Base-by-base conservation (phyloP, 2,329 filamentous ascomycete species). In the Trichoderma oligosporum region DNA sequence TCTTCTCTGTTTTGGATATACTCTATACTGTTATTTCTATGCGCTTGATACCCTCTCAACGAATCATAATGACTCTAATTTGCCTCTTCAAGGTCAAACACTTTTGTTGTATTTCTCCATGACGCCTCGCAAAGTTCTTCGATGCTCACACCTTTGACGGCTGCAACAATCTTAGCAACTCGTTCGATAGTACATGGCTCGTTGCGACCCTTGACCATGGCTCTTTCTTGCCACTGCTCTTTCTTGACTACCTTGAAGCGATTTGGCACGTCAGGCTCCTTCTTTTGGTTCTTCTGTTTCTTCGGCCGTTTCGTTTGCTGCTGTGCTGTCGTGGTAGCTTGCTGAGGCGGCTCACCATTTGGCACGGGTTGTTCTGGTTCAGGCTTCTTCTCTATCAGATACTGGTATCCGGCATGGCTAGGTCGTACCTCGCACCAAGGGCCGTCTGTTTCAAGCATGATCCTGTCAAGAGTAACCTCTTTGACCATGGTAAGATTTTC, bases 391-490 rank as follows among this genome's bases (percentile, higher is more conserved):
- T 78, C 75, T 4, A 83, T 70, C 9, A 84, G 72, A 62, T 87
- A 88, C 71, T 87, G 87, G 65, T 87, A 89, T 2, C 90, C 91
- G 27, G 92, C 91, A 73, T 99, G 93, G 27, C 84, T 90, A 1
- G 91, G 87, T 22, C 94, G 80, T 59, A 99, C 93, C 71, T 99
- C 94, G 68, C 94, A 99, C 89, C 94, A 99, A 3, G 94, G 94
- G 2, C 94, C 94, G 70, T 99, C 94, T 0, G 94, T 99, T 78
- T 99, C 94, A 46, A 99, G 84, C 81, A 97, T 95, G 54, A 99
- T 73, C 45, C 86, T 77, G 56, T 92, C 85, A 9, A 99, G 76
- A 9, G 86, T 88, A 36, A 97, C 84, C 60, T 87, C 82, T 61
- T 81, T 84, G 9, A 97, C 91, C 2, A 97, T 92, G 12, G 82